These are phyloP conservation scores for Camellia oleifera DNA, from an alignment of 179 eudicot genomes.

Conservation along the genomic window DNA sequence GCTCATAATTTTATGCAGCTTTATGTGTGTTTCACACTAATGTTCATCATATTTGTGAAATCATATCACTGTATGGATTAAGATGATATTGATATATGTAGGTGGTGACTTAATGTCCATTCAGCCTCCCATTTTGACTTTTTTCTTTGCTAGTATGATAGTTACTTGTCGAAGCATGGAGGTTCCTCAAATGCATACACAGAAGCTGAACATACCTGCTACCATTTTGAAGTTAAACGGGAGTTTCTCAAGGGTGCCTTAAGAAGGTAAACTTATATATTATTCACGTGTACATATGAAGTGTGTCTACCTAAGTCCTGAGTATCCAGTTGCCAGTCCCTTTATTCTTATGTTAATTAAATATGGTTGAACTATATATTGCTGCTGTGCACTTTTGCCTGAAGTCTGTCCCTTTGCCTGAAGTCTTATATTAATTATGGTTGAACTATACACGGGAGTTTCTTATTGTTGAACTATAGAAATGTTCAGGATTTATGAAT, in stretches of 20 bases:
- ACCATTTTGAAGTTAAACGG: conserved; percentile 87
- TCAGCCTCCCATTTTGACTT: conserved; percentile 24
- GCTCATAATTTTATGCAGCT: background rate
- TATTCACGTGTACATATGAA: background rate
- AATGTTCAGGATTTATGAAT: background rate
- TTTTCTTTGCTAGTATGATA: conserved; percentile 75
- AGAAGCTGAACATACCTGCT: conserved; percentile 92
- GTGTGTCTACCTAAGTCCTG: background rate
- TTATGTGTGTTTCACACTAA: background rate
- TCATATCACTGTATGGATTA: background rate
- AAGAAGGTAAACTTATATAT: conserved; percentile 43
- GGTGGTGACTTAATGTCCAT: background rate
- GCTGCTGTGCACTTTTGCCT: background rate
- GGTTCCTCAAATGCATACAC: conserved; percentile 99
- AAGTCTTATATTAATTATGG: background rate
- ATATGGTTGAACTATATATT: background rate
- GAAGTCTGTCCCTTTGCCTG: background rate
- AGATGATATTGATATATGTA: background rate
- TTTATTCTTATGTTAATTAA: background rate
- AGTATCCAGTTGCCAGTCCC: background rate
- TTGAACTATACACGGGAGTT: background rate
- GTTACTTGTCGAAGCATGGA: conserved; percentile 95
- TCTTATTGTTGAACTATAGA: background rate
- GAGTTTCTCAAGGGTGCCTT: conserved; percentile 88
- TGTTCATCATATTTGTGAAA: background rate